phyloP scores from a whole-genome alignment of 768 basidiomycete genomes.

The Rhodotorula paludigena region DNA sequence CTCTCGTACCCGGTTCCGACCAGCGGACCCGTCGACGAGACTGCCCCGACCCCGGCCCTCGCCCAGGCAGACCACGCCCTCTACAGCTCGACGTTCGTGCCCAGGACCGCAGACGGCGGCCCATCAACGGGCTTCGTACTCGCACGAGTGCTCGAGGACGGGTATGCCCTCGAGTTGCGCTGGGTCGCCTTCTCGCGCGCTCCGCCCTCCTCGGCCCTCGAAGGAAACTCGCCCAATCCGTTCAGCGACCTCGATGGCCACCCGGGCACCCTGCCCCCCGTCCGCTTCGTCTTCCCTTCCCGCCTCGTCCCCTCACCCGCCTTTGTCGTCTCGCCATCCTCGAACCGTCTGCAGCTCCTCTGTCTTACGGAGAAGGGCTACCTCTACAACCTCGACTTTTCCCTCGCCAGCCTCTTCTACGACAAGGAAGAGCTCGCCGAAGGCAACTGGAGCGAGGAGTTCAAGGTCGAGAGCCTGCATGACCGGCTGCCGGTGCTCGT shows the following conservation, averaged over 20 bases:
- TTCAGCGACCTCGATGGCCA: conserved; percentile 13
- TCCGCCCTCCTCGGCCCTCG: neutral
- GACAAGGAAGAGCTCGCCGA: conserved; percentile 39
- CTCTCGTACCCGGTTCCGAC: conserved; percentile 27
- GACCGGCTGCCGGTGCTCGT: conserved; percentile 27
- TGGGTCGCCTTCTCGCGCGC: conserved; percentile 52
- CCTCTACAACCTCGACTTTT: conserved; percentile 66
- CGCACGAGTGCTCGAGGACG: conserved; percentile 67
- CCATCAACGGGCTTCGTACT: conserved; percentile 55
- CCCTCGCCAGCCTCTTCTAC: conserved; percentile 51
- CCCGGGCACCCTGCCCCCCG: conserved; percentile 54
- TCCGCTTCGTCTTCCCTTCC: conserved; percentile 56
- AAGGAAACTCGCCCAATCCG: neutral
- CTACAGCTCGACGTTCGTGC: conserved; percentile 58
- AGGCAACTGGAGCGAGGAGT: conserved; percentile 62
- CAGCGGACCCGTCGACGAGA: neutral
- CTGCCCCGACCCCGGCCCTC: neutral
- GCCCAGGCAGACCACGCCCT: conserved; percentile 75
- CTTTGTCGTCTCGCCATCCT: neutral
- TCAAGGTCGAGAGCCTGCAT: conserved; percentile 47
- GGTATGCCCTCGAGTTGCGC: conserved; percentile 67
- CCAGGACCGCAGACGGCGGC: conserved; percentile 52
- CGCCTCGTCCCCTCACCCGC: conserved; percentile 19
- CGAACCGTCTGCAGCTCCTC: conserved; percentile 57
- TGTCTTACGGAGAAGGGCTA: conserved; percentile 65